These are phyloP conservation scores for Aspergillus viridinutans DNA, from an alignment of 2,329 filamentous ascomycete genomes.

Conservation along the genomic window DNA sequence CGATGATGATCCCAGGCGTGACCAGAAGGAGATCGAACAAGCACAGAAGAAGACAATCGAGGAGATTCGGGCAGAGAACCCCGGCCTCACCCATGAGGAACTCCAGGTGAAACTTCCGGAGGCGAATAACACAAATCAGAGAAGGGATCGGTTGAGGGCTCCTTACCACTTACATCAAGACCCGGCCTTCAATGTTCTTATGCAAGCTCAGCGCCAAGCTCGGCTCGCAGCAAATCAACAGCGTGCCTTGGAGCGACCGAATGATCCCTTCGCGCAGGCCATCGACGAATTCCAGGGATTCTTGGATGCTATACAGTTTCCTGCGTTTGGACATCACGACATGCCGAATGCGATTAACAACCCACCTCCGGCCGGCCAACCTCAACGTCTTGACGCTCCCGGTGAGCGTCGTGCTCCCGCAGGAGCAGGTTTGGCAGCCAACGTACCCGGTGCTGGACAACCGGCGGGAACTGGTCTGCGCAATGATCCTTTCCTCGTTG, in stretches of 20 bases:
- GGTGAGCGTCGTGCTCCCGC: not conserved
- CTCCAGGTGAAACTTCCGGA: slow-evolving; percentile 12
- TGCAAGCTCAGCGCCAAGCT: not conserved
- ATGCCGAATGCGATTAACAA: not conserved
- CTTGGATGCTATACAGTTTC: not conserved
- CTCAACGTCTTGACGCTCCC: not conserved
- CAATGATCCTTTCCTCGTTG: not conserved
- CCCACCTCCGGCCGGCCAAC: not conserved
- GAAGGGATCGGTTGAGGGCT: not conserved
- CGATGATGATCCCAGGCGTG: slow-evolving; percentile 13
- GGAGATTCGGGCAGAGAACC: slow-evolving; percentile 23
- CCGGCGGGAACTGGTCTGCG: not conserved
- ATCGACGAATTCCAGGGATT: not conserved
- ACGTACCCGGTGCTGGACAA: not conserved
- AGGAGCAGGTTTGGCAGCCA: not conserved
- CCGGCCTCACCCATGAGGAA: slow-evolving; percentile 16
- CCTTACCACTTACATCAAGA: not conserved
- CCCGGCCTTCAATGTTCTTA: not conserved
- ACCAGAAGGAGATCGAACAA: slow-evolving; percentile 23
- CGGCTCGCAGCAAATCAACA: not conserved
- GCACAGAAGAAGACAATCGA: slow-evolving; percentile 28
- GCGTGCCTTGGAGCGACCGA: not conserved
- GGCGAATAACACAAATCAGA: not conserved
- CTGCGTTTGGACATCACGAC: not conserved
- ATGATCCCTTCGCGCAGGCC: not conserved